Percentiles rank a stretch among this genome's conserved stretches.
Conservation (phyloP, 2,329 filamentous ascomycete species). For the Colletotrichum plurivorum region DNA sequence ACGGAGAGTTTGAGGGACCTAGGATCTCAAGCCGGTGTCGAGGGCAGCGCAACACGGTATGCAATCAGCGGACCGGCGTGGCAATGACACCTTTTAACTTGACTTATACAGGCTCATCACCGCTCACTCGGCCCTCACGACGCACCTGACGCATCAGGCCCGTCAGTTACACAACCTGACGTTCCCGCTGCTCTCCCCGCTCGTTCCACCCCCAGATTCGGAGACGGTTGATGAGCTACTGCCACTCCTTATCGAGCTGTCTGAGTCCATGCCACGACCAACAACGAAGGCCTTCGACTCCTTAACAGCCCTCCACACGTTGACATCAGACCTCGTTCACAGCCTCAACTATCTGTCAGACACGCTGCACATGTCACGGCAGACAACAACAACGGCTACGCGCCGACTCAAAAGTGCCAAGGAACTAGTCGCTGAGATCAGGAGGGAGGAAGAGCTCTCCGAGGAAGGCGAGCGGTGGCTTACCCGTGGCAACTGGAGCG, state of each 20-base stretch:
- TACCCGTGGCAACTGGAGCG: constrained; percentile 85
- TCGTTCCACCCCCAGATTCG: constrained; percentile 72
- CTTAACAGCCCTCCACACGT: constrained; percentile 76
- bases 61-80: constrained; percentile 41
- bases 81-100: background rate
- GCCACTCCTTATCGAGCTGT: constrained; percentile 75
- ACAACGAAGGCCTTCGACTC: constrained; percentile 75
- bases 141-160: constrained; percentile 82
- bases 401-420: constrained; percentile 85
- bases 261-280: constrained; percentile 76
- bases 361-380: constrained; percentile 92
- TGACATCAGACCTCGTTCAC: constrained; percentile 81
- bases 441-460: constrained; percentile 83
- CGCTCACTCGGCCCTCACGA: constrained; percentile 80
- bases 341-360: constrained; percentile 90
- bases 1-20: constrained; percentile 79
- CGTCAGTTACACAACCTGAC: constrained; percentile 81
- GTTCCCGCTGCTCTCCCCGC: constrained; percentile 78
- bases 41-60: constrained; percentile 80
- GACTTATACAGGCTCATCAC: constrained; percentile 74
- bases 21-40: constrained; percentile 80
- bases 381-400: constrained; percentile 86
- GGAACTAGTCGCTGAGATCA: constrained; percentile 88
- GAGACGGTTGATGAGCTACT: constrained; percentile 79
- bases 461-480: constrained; percentile 90